These are phyloP conservation scores for Penicillium daleae DNA, from an alignment of 495 filamentous ascomycete species.

Conservation along the genomic window DNA sequence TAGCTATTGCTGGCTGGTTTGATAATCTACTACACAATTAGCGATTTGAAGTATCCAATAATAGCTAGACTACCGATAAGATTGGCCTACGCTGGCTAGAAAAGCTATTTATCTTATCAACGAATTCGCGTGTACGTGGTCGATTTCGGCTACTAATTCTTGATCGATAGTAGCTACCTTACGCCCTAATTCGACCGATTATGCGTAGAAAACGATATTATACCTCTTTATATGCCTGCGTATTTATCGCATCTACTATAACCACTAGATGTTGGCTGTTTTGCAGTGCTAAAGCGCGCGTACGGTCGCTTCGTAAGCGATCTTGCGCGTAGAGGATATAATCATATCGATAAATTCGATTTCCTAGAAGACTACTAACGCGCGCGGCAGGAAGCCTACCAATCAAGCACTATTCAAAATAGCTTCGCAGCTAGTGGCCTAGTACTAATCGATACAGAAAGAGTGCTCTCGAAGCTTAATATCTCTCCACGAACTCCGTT, in stretches of 20 bases:
- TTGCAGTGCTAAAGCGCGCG: not conserved
- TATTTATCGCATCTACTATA: not conserved
- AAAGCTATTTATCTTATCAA: not conserved
- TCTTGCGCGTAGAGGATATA: not conserved
- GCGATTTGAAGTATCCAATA: not conserved
- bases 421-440: constrained; percentile 20
- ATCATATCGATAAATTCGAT: not conserved
- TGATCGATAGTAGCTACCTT: constrained; percentile 5
- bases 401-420: constrained; percentile 14
- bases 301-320: not conserved
- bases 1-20: not conserved
- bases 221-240: not conserved
- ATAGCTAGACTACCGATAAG: not conserved
- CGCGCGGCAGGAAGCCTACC: not conserved
- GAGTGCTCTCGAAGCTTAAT: constrained; percentile 14
- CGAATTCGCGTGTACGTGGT: not conserved
- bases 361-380: not conserved
- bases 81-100: not conserved
- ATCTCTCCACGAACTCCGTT: constrained; percentile 3
- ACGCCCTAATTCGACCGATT: constrained; percentile 2
- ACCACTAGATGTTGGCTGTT: not conserved
- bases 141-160: constrained; percentile 5
- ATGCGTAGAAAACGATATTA: not conserved
- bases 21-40: not conserved
- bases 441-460: constrained; percentile 11